Evolutionary conservation across 2,329 filamentous ascomycete genomes (phyloP).

Genomic region (Phialemoniopsis sp.): DNA sequence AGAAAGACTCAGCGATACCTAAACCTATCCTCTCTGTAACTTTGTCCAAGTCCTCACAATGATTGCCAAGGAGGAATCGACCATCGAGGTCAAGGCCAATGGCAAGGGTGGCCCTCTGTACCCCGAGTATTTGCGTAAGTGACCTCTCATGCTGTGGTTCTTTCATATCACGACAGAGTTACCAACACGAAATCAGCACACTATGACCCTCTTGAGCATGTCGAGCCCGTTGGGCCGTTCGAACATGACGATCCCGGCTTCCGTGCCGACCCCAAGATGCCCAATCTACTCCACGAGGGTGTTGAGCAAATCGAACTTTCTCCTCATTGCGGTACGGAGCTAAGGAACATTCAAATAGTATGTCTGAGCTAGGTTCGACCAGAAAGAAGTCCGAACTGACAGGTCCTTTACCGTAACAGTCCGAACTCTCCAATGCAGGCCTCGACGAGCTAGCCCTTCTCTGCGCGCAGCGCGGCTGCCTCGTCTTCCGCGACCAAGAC

Average conservation of each 20-base stretch:
- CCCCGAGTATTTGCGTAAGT: slow-evolving; percentile 15
- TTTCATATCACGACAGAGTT: neutral
- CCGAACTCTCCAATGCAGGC: slow-evolving; percentile 8
- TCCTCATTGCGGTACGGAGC: slow-evolving; percentile 17
- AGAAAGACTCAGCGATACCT: no score
- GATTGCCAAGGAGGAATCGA: neutral
- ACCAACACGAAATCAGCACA: slow-evolving; percentile 7
- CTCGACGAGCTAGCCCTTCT: slow-evolving; percentile 14
- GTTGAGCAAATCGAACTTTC: slow-evolving; percentile 16
- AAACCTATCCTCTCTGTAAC: no score
- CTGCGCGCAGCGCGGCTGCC: slow-evolving; percentile 13
- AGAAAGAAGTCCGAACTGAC: neutral
- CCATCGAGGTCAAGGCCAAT: neutral
- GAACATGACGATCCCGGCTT: slow-evolving; percentile 18
- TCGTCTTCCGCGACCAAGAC: slow-evolving; percentile 13
- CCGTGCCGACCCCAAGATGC: slow-evolving; percentile 13
- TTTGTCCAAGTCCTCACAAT: neutral
- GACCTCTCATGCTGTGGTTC: no score
- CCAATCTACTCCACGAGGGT: slow-evolving; percentile 15
- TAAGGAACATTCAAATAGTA: slow-evolving; percentile 15
- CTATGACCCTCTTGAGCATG: slow-evolving; percentile 17
- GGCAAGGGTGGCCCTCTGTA: slow-evolving; percentile 8
- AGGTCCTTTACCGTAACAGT: no score
- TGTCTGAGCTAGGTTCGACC: no score
- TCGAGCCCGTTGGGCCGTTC: slow-evolving; percentile 15